A percentile compares a stretch with the other conserved stretches of the same genome.
Evolutionary conservation across 2,329 filamentous ascomycete genomes (phyloP).

Genomic region (Xylariaceae sp.): DNA sequence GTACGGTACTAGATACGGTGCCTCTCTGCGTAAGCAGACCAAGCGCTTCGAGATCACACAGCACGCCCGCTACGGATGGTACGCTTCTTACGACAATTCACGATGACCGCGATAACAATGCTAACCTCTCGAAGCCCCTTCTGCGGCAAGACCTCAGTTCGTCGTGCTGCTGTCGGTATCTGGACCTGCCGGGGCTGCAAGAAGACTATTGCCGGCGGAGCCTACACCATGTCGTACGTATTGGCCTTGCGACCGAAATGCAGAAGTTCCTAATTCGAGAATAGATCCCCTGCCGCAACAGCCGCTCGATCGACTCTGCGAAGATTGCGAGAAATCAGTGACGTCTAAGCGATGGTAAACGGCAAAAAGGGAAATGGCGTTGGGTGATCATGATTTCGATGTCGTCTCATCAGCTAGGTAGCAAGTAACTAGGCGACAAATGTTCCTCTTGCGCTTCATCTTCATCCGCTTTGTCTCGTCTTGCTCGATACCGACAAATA

Average conservation of each 20-base stretch:
- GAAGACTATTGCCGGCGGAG: conserved; percentile 92
- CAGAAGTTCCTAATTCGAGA: conserved; percentile 9
- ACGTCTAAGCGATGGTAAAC: conserved; percentile 28
- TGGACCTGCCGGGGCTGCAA: conserved; percentile 96
- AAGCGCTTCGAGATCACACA: conserved; percentile 99
- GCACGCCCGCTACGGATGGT: conserved; percentile 79
- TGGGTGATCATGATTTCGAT: conserved; percentile 31
- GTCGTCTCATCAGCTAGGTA: conserved; percentile 31
- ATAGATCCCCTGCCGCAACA: conserved; percentile 29
- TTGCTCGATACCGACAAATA: conserved; percentile 8
- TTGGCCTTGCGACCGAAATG: conserved; percentile 1
- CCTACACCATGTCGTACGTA: conserved; percentile 95
- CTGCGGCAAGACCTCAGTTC: conserved; percentile 93
- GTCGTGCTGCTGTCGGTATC: conserved; percentile 86
- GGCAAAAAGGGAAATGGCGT: conserved; percentile 29
- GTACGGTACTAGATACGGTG: conserved; percentile 70
- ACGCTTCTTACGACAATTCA: conserved; percentile 11
- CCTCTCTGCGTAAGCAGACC: conserved; percentile 97
- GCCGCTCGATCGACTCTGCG: conserved; percentile 30
- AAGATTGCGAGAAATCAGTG: conserved; percentile 31
- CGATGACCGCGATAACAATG: background rate
- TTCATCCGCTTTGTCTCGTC: conserved; percentile 9
- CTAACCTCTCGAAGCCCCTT: conserved; percentile 65
- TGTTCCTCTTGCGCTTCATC: conserved; percentile 21
- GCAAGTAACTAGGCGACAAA: conserved; percentile 30